Base-by-base conservation (phyloP, 2,329 filamentous ascomycete species). In the Pseudogymnoascus sp. region DNA sequence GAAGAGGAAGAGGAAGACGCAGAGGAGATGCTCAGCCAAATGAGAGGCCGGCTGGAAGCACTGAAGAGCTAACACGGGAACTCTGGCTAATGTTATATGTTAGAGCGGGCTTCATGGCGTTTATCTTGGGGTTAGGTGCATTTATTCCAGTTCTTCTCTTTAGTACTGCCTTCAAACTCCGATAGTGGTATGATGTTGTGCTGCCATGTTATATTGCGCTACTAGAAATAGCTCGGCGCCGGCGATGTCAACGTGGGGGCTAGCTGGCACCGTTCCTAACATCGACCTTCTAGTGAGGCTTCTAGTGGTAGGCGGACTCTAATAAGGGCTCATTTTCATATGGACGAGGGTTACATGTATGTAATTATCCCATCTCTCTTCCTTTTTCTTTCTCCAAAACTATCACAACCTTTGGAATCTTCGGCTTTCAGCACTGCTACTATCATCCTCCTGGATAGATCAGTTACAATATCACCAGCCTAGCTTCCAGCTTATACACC, bases 11-110 rank as follows among this genome's bases (percentile, higher is more conserved):
- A 95, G 69, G 88, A 92, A 71, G 89, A 94, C 69, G 86, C 90
- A 64, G 92, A 96, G 75, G 91, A 89, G 57, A 91, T 94, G 78
- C 85, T 97, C 77, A 88, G 92, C 69, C 89, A 96, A 78, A 97
- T 97, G 94, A 82, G 93, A 72, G 92, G 92, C 67, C 82, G 93
- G 57, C 75, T 99, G 68, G 91, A 97, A 77, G 92, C 92, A 36
- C 76, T 97, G 71, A 89, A 94, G 82, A 97, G 92, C 75, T 96
- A 74, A 81, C 16, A 54, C 47, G 7, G n/a, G n/a, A 20, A 54
- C 28, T 33, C 47, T 54, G 28, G 47, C 47, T 16, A n/a, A 54
- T 54, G 6, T 33, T 54, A 54, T 54, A 54, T 54, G 47, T 54
- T 54, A 54, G 47, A 54, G 28, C n/a, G 28, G 47, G n/a, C 47